These are phyloP conservation scores for Lagerstroemia speciosa DNA, from an alignment of 345 rosid genomes.

Conservation along the genomic window DNA sequence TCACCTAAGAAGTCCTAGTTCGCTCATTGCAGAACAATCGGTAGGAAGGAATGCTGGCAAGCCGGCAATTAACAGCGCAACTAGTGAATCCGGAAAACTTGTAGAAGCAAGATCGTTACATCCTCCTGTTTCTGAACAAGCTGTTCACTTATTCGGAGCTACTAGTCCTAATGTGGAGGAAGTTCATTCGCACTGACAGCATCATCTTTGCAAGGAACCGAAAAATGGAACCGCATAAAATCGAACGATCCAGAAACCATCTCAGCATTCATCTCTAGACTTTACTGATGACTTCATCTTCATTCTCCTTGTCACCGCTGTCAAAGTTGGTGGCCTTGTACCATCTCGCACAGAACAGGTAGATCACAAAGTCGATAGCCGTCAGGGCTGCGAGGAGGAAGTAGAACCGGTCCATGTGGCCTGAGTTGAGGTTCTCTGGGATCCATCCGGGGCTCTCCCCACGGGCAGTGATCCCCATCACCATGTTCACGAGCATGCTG, in stretches of 20 bases:
- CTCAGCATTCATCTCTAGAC: not conserved
- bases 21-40: not conserved
- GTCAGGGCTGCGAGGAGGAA: slow-evolving; percentile 27
- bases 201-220: not conserved
- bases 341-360: slow-evolving; percentile 30
- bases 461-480: slow-evolving; percentile 23
- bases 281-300: not conserved
- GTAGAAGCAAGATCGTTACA: not conserved
- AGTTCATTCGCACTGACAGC: not conserved
- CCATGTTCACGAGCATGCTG: slow-evolving; percentile 32
- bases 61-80: not conserved
- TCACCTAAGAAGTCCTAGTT: not conserved
- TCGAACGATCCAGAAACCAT: not conserved
- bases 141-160: not conserved
- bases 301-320: slow-evolving; percentile 3
- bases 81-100: no score
- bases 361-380: slow-evolving; percentile 27
- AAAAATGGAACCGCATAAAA: no score
- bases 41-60: not conserved
- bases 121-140: not conserved
- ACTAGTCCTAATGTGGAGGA: not conserved
- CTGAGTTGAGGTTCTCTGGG: slow-evolving; percentile 31
- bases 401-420: slow-evolving; percentile 37
- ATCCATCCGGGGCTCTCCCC: slow-evolving; percentile 39
- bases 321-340: slow-evolving; percentile 26